phyloP scores from a whole-genome alignment of 2,329 filamentous ascomycete genomes.

The Davidsoniella neocaledoniae region DNA sequence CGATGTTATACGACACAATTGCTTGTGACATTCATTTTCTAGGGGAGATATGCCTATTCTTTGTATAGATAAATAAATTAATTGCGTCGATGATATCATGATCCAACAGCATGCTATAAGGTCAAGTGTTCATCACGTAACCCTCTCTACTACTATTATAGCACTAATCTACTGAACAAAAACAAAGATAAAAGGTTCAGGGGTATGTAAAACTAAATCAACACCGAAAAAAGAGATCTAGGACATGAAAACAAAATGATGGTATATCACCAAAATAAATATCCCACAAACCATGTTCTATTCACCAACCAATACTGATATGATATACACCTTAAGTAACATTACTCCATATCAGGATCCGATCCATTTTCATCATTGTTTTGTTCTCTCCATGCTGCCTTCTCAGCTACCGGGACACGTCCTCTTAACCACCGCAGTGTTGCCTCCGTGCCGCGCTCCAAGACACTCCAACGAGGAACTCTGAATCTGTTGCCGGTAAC shows the following conservation, averaged over 20 bases:
- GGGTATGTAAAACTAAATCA: not conserved
- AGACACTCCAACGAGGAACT: constrained; percentile 66
- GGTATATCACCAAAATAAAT: not conserved
- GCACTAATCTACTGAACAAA: not conserved
- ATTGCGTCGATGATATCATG: too few species aligned
- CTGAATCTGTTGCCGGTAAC: constrained; percentile 76
- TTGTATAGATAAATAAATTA: too few species aligned
- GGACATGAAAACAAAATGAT: constrained; percentile 3
- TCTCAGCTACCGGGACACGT: constrained; percentile 48
- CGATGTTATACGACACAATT: too few species aligned
- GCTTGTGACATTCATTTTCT: too few species aligned
- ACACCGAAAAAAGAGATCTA: not conserved
- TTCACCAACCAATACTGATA: not conserved
- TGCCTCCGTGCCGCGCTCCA: constrained; percentile 77
- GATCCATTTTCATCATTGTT: constrained; percentile 20
- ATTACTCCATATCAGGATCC: constrained; percentile 5
- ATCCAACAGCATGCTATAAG: too few species aligned
- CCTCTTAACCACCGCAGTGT: constrained; percentile 67
- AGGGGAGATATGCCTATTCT: too few species aligned
- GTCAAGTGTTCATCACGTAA: too few species aligned
- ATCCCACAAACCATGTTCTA: not conserved
- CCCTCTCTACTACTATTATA: too few species aligned
- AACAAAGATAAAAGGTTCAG: not conserved
- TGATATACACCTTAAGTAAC: too few species aligned
- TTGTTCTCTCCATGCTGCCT: constrained; percentile 36